Base-by-base conservation (phyloP, 2,329 filamentous ascomycete genomes). In the Botrytis galanthina region DNA sequence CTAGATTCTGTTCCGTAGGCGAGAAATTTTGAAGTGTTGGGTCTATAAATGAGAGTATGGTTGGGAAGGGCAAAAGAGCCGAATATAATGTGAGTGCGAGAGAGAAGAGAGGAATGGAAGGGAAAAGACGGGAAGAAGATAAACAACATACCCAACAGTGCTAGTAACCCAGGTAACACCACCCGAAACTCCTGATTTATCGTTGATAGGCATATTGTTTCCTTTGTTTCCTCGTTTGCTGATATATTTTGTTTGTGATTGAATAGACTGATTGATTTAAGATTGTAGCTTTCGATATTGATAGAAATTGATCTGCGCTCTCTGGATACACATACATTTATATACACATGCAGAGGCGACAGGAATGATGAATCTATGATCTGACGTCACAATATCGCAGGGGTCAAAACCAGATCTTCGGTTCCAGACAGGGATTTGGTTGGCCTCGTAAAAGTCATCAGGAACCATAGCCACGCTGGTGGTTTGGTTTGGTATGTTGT, bases 131-230 rank as follows among this genome's bases (percentile, higher is more conserved):
- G 4, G 26, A 26, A 48, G 20, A 4, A 20, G 2, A 37, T n/a
- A 20, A 26, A 22, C 14, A 18, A 66, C 73, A 51, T 74, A 76
- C 75, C 75, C 75, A 48, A 71, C 57, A 20, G 75, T 76, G 51
- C 74, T 75, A 3, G 75, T 76, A 29, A 76, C 75, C 75, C 75
- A 76, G 39, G 75, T 75, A 12, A 74, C 73, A 73, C 74, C 74
- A 46, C 51, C 57, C 14, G 74, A 74, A 29, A 74, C 74, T 14
- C 74, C 74, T 20, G 73, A 72, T 70, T 75, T 75, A 61, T 75
- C 73, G 35, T 69, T 74, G 42, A 72, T 57, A 29, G 57, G 57
- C 57, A 63, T 71, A 12, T 54, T 69, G 8, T 2, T 22, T 42
- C 18, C 22, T n/a, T n/a, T 35, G 6, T 37, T 48, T 32, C 10